Evolutionary conservation across 2,329 filamentous ascomycete genomes (phyloP), one percentile per base, ranked within the genome.

Genomic region (Aspergillus tamarii): DNA sequence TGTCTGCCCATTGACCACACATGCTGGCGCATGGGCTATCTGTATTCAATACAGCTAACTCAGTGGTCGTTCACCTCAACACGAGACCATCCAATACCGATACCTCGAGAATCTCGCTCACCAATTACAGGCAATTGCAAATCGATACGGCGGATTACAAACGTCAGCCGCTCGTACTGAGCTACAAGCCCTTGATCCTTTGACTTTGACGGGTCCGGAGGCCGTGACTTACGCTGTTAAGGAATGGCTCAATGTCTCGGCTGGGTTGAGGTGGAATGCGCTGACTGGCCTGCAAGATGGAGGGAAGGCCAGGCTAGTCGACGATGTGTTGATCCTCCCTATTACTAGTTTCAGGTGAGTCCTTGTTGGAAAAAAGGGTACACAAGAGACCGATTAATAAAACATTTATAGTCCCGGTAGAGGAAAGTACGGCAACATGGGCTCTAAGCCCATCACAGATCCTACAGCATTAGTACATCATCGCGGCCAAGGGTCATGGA

Each of bases 21-120:
- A 7, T 75, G 75, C 61, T 77, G 75, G 75, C 74, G 74, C n/a
- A 71, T 74, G 70, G 75, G 75, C 34, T 77, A 77, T 64, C 65
- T 69, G 23, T 72, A 72, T 57, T 72, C 75, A 3, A 62, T 76
- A 19, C 74, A 77, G 57, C 63, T 76, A 8, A 76, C 74, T 0
- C 74, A 76, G 36, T 77, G 75, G 75, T 66, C 73, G 0, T 67
- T 77, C 7, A 74, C 74, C 1, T 69, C 69, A 26, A 63, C 67
- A 1, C 66, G 72, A 4, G 66, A 69, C 1, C 75, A 77, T 52
- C 71, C 69, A 76, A 26, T 64, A 69, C 39, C 60, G 60, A 11
- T 77, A 76, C 39, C 65, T 76, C 41, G 70, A 73, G 21, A 55
- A 55, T 19, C 62, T 74, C 3, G 59, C 60, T 14, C n/a, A 55